Percentiles rank a stretch among this genome's conserved stretches.
These are phyloP conservation scores for Daldinia decipiens DNA, from an alignment of 495 filamentous ascomycete genomes.

Conservation along the genomic window DNA sequence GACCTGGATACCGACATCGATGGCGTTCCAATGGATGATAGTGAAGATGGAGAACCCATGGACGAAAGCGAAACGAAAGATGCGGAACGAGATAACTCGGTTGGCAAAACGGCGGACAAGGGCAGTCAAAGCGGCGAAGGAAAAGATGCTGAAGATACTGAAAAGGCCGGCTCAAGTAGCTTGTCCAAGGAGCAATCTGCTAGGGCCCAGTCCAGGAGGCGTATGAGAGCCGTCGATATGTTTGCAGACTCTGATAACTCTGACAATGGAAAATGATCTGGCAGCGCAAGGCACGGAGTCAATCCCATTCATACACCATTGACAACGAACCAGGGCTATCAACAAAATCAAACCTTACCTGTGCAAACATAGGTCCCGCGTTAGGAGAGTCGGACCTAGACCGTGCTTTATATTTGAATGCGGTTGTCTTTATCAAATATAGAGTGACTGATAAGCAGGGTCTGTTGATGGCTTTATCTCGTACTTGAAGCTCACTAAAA, in stretches of 20 bases:
- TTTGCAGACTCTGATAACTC: constrained; percentile 74
- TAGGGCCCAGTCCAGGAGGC: constrained; percentile 54
- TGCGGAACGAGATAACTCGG: constrained; percentile 37
- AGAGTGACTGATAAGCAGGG: not conserved
- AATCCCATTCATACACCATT: not conserved
- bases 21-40: constrained; percentile 59
- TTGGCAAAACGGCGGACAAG: constrained; percentile 39
- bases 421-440: not conserved
- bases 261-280: constrained; percentile 48
- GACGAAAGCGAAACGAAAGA: constrained; percentile 53
- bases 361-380: not conserved
- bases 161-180: not conserved
- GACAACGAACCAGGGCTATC: not conserved
- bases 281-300: not conserved
- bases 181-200: constrained; percentile 22
- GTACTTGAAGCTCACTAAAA: not conserved
- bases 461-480: not conserved
- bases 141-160: constrained; percentile 42
- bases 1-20: constrained; percentile 61
- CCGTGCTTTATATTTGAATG: not conserved
- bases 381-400: not conserved
- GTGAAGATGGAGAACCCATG: constrained; percentile 50
- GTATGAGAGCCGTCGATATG: constrained; percentile 93
- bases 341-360: not conserved
- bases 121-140: constrained; percentile 47